Evolutionary conservation across 2,329 filamentous ascomycete species (phyloP).

Genomic region (Penicillium sp.): DNA sequence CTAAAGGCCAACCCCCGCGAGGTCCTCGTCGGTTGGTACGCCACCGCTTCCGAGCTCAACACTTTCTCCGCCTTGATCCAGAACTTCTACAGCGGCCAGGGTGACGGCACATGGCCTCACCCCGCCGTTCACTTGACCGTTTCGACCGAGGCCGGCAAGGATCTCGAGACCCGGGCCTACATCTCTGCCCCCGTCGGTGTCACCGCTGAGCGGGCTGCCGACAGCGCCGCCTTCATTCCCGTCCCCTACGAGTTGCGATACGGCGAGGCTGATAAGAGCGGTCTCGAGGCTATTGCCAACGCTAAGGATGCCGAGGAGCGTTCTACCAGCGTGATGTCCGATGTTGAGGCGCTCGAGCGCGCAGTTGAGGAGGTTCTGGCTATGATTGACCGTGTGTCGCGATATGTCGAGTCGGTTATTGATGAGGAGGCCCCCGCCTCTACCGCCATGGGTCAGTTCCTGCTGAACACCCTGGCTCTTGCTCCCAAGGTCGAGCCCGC

Average conservation of each 20-base stretch:
- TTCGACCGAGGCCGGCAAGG: slow-evolving; percentile 83
- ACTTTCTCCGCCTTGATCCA: slow-evolving; percentile 98
- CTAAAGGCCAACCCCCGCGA: slow-evolving; percentile 94
- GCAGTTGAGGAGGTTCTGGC: slow-evolving; percentile 86
- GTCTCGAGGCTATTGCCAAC: slow-evolving; percentile 80
- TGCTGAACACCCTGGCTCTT: slow-evolving; percentile 90
- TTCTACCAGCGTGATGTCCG: slow-evolving; percentile 74
- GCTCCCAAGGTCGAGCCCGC: slow-evolving; percentile 91
- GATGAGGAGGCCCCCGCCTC: slow-evolving; percentile 87
- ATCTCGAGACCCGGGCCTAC: slow-evolving; percentile 90
- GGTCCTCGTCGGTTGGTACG: slow-evolving; percentile 96
- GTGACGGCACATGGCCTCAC: slow-evolving; percentile 95
- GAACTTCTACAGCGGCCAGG: slow-evolving; percentile 98
- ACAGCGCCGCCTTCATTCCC: slow-evolving; percentile 96
- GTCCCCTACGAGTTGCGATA: slow-evolving; percentile 95
- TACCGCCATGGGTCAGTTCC: slow-evolving; percentile 89
- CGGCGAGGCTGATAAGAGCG: slow-evolving; percentile 76
- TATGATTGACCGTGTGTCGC: slow-evolving; percentile 87
- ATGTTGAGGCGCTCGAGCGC: slow-evolving; percentile 86
- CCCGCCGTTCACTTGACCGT: slow-evolving; percentile 98
- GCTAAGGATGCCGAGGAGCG: slow-evolving; percentile 81
- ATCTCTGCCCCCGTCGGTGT: slow-evolving; percentile 95
- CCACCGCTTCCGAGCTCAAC: slow-evolving; percentile 94
- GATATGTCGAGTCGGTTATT: slow-evolving; percentile 90
- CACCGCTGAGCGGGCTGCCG: slow-evolving; percentile 90